Base-by-base conservation (phyloP, 1,284 basidiomycete genomes). In the Dichomitus squalens region DNA sequence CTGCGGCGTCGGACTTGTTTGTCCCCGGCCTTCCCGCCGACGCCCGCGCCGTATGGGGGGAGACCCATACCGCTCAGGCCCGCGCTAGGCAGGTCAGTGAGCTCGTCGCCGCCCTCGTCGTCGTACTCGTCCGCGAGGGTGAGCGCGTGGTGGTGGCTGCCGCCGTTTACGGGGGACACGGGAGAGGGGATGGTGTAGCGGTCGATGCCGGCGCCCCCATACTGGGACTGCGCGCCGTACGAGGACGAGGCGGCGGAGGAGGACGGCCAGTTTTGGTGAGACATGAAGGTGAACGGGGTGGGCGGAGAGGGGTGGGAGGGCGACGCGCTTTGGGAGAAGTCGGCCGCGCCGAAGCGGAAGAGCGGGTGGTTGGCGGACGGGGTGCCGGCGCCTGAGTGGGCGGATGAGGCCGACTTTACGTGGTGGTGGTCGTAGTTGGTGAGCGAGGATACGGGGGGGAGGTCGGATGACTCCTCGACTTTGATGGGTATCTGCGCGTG, bases 71-170 rank as follows among this genome's bases (percentile, higher is more conserved):
- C 6, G 29, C 29, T 11, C 29, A 31, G 29, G 6, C 29, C 55
- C 23, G 48, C 53, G 47, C 66, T 62, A 18, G 71, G 68, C 11
- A 74, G 67, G 50, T 75, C 72, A 12, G 53, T 62, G 14, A 72
- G 63, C 25, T 69, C 71, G 60, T 73, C 73, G n/a, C 66, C 73
- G 35, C 73, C 74, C 16, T 59, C 71, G 55, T 74, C 74, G 54
- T 74, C 74, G 59, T 74, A 75, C 54, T 74, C 72, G 58, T 74
- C 73, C 7, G 64, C 60, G 52, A 72, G 64, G 7, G 65, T 25
- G 55, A 67, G 58, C 47, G 64, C 58, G 31, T 64, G 63, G 46
- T 64, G 64, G 46, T 64, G 59, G 58, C 65, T 61, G 23, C 69
- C 67, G 21, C 63, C 56, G 55, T 68, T 64, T 2, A 65, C 48